Evolutionary conservation across 768 basidiomycete genomes (phyloP).

Genomic region (Hebeloma cylindrosporum): DNA sequence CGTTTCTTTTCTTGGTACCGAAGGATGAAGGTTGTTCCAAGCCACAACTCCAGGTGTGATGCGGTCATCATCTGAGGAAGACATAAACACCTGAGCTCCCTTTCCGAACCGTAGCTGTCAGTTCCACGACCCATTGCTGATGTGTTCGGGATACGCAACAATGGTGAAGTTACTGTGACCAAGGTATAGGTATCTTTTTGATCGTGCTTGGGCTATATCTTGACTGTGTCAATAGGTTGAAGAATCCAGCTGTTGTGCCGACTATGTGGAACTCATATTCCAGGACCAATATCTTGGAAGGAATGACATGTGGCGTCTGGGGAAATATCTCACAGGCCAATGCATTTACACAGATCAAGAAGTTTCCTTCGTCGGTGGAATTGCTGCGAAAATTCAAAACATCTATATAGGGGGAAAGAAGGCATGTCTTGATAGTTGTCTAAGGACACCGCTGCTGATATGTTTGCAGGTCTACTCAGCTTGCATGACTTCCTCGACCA

Average conservation of each 20-base stretch:
- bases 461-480: slow-evolving; percentile 75
- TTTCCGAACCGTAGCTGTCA: slow-evolving; percentile 54
- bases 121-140: slow-evolving; percentile 73
- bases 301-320: slow-evolving; percentile 95
- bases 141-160: slow-evolving; percentile 67
- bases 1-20: slow-evolving; percentile 65
- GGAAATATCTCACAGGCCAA: slow-evolving; percentile 75
- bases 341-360: slow-evolving; percentile 86
- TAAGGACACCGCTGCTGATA: background rate
- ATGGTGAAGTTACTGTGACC: slow-evolving; percentile 66
- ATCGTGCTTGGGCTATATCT: background rate
- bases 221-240: slow-evolving; percentile 57
- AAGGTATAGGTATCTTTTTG: slow-evolving; percentile 43
- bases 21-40: slow-evolving; percentile 61
- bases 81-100: background rate
- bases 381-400: slow-evolving; percentile 77
- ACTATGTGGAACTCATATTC: slow-evolving; percentile 88
- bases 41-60: slow-evolving; percentile 72
- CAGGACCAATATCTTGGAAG: slow-evolving; percentile 95
- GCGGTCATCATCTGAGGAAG: too few species aligned
- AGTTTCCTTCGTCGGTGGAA: slow-evolving; percentile 79
- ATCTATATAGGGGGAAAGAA: slow-evolving; percentile 73
- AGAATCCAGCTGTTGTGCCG: slow-evolving; percentile 57
- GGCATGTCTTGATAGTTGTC: slow-evolving; percentile 37
- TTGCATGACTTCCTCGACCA: slow-evolving; percentile 78